Percentiles rank a stretch among this genome's conserved stretches.
phyloP scores from a whole-genome alignment of 1,284 basidiomycete species.

The Moesziomyces globuligerus region DNA sequence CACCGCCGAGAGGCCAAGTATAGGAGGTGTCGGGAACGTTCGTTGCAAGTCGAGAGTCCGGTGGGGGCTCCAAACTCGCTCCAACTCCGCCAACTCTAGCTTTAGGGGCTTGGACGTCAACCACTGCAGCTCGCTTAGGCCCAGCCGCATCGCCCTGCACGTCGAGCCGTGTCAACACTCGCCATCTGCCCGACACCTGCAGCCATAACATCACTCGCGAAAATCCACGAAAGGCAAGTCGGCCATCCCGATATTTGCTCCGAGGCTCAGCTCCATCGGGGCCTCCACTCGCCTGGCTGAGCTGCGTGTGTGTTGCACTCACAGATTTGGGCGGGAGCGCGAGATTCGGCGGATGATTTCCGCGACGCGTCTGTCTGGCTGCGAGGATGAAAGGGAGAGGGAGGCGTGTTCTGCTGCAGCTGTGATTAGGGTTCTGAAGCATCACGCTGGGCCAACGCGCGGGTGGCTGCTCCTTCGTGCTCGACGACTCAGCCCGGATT shows the following conservation, averaged over 20 bases:
- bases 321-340: too few species aligned
- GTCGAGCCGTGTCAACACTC: background rate
- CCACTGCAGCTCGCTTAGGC: slow-evolving; percentile 20
- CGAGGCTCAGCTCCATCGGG: too few species aligned
- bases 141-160: background rate
- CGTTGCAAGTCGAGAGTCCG: background rate
- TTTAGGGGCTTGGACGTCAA: slow-evolving; percentile 31
- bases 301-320: too few species aligned
- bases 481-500: too few species aligned
- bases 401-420: slow-evolving; percentile 1
- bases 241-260: slow-evolving; percentile 11
- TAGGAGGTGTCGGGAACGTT: slow-evolving; percentile 27
- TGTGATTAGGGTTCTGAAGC: background rate
- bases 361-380: slow-evolving; percentile 20
- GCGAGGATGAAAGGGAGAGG: background rate
- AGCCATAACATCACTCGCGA: background rate
- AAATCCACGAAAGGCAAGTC: slow-evolving; percentile 17
- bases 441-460: too few species aligned
- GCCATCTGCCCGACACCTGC: background rate
- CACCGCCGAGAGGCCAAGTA: background rate
- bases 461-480: too few species aligned
- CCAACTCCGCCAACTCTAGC: slow-evolving; percentile 23
- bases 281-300: too few species aligned
- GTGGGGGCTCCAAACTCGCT: too few species aligned
- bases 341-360: slow-evolving; percentile 17